These are phyloP conservation scores for Rhizopus microsporus DNA, from an alignment of 371 early-diverging fungal genomes.

Conservation along the genomic window DNA sequence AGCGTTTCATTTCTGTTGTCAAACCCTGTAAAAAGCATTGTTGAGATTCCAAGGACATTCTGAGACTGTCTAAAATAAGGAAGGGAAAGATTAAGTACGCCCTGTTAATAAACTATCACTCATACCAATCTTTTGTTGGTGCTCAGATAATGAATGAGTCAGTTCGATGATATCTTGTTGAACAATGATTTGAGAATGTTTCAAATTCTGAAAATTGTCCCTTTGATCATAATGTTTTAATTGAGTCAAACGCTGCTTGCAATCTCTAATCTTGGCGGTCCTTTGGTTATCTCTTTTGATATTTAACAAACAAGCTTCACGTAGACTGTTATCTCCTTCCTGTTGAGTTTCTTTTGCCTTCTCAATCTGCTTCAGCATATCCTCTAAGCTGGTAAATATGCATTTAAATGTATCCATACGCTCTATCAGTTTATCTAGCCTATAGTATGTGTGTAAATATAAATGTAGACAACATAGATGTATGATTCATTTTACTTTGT, in stretches of 20 bases:
- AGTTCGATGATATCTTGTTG: too few species aligned
- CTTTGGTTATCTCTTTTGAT: not conserved
- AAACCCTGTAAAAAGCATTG: not conserved
- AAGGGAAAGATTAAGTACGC: too few species aligned
- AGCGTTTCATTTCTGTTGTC: not conserved
- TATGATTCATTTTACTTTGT: not conserved
- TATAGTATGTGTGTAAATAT: not conserved
- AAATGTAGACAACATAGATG: not conserved
- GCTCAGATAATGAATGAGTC: too few species aligned
- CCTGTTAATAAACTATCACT: too few species aligned
- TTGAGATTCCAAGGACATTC: not conserved
- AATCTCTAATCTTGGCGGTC: not conserved
- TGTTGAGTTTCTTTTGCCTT: not conserved
- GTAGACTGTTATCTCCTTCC: not conserved
- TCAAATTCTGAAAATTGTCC: too few species aligned
- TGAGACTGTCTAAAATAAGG: too few species aligned
- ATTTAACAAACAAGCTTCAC: not conserved
- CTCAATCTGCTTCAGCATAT: not conserved
- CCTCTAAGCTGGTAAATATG: not conserved
- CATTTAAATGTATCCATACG: conserved; percentile 1
- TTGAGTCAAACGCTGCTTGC: not conserved
- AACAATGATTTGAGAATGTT: too few species aligned
- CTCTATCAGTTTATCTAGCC: not conserved
- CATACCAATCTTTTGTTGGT: too few species aligned
- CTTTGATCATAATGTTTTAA: too few species aligned